phyloP scores from a whole-genome alignment of 345 rosid species.

The Cardiospermum halicacabum region DNA sequence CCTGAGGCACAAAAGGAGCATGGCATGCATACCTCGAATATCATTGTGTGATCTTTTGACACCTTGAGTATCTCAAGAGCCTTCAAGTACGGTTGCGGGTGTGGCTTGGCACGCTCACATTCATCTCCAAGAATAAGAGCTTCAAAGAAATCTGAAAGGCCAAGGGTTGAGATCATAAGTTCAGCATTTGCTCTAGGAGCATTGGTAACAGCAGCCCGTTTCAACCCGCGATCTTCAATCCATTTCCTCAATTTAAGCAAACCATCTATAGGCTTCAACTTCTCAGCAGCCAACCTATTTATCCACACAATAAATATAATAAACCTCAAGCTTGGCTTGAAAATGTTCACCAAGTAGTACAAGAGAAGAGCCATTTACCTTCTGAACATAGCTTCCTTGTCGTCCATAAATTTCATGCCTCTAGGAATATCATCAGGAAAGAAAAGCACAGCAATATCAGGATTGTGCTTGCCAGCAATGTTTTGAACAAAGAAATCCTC shows the following conservation, averaged over 20 bases:
- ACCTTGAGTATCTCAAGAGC: slow-evolving; percentile 70
- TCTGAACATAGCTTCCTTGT: slow-evolving; percentile 78
- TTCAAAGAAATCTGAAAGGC: slow-evolving; percentile 74
- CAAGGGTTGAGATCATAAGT: slow-evolving; percentile 69
- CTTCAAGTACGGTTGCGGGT: slow-evolving; percentile 83
- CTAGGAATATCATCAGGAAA: slow-evolving; percentile 67
- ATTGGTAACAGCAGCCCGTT: slow-evolving; percentile 93
- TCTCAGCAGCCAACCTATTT: slow-evolving; percentile 63
- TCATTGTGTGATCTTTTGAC: slow-evolving; percentile 77
- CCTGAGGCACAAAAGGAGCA: background rate
- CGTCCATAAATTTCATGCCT: slow-evolving; percentile 56
- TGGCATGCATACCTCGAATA: slow-evolving; percentile 59
- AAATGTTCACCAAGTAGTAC: background rate
- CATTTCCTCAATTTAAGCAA: slow-evolving; percentile 67
- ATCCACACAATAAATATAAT: slow-evolving; percentile 8
- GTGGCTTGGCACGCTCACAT: slow-evolving; percentile 82
- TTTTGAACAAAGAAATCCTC: slow-evolving; percentile 64
- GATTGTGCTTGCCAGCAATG: slow-evolving; percentile 79
- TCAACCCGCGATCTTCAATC: slow-evolving; percentile 79
- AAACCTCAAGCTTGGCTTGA: background rate
- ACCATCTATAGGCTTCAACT: slow-evolving; percentile 61
- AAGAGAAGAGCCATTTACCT: slow-evolving; percentile 36
- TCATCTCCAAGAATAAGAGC: slow-evolving; percentile 68
- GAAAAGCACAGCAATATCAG: slow-evolving; percentile 56
- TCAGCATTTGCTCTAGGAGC: slow-evolving; percentile 91